A percentile compares a stretch with the other conserved stretches of the same genome.
phyloP scores from a whole-genome alignment of 140 eudicot species.

The Flaveria floridana region DNA sequence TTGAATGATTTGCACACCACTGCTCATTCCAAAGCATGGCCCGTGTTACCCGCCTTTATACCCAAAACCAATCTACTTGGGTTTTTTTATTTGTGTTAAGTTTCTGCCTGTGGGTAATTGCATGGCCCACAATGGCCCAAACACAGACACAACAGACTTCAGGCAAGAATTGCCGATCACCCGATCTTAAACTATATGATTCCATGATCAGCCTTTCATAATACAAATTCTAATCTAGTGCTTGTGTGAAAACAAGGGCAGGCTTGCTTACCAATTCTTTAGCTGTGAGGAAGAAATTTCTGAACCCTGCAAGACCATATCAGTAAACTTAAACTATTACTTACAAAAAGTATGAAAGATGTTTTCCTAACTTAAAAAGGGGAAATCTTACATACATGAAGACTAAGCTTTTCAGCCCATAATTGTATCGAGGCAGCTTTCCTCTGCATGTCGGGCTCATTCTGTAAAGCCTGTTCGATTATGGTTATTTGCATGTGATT shows the following conservation, averaged over 20 bases:
- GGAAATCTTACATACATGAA: slow-evolving; percentile 48
- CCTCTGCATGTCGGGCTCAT: slow-evolving; percentile 81
- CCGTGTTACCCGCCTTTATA: background rate
- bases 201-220: background rate
- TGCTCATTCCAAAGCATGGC: slow-evolving; percentile 9
- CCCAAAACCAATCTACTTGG: background rate
- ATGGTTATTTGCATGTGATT: slow-evolving; percentile 63
- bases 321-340: slow-evolving; percentile 13
- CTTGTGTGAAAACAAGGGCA: slow-evolving; percentile 21
- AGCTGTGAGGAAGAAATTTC: slow-evolving; percentile 80
- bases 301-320: slow-evolving; percentile 60
- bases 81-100: background rate
- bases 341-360: background rate
- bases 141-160: background rate
- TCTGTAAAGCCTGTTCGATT: slow-evolving; percentile 73
- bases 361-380: background rate
- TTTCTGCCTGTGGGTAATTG: background rate
- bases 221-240: background rate
- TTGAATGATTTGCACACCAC: background rate
- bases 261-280: slow-evolving; percentile 72
- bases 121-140: background rate
- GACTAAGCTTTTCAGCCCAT: slow-evolving; percentile 79
- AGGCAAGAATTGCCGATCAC: background rate
- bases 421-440: slow-evolving; percentile 48
- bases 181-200: background rate